Percentiles rank a stretch among this genome's conserved stretches.
Conservation (phyloP, 23 red algal species). For the Gracilariopsis chorda region DNA sequence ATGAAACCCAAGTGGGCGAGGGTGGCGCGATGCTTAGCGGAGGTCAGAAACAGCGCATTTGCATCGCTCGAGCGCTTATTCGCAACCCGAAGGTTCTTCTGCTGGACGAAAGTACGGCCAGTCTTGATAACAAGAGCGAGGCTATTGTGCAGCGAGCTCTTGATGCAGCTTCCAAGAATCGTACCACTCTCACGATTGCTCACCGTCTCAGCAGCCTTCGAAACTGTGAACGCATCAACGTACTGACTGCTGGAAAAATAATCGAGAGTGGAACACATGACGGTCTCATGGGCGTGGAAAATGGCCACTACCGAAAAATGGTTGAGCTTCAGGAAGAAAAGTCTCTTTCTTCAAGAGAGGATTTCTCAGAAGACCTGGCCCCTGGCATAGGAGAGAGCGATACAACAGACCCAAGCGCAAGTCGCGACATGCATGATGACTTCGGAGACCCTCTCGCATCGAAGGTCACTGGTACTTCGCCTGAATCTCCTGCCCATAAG, state of each 20-base stretch:
- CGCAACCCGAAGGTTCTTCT: conserved; percentile 81
- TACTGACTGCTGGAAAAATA: conserved; percentile 55
- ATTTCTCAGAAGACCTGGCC: background rate
- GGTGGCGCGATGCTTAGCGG: conserved; percentile 86
- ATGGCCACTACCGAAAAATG: conserved; percentile 61
- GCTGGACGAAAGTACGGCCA: conserved; percentile 84
- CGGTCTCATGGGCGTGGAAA: conserved; percentile 31
- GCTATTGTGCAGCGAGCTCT: conserved; percentile 77
- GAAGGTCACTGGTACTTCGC: background rate
- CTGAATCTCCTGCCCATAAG: too few species aligned
- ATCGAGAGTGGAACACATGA: conserved; percentile 73
- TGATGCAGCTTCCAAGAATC: conserved; percentile 5
- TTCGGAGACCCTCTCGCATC: background rate
- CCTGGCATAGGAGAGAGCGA: background rate
- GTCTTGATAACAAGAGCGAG: conserved; percentile 75
- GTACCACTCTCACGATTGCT: conserved; percentile 83
- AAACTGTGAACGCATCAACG: conserved; percentile 59
- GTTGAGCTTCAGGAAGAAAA: conserved; percentile 22
- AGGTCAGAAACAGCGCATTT: conserved; percentile 97
- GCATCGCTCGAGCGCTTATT: conserved; percentile 87
- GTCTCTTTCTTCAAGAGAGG: background rate
- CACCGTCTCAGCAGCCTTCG: conserved; percentile 77
- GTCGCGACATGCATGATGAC: background rate
- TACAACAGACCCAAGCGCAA: background rate
- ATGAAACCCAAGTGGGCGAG: conserved; percentile 82